These are phyloP conservation scores for Fusarium annulatum DNA, from an alignment of 2,329 filamentous ascomycete species.

Conservation along the genomic window DNA sequence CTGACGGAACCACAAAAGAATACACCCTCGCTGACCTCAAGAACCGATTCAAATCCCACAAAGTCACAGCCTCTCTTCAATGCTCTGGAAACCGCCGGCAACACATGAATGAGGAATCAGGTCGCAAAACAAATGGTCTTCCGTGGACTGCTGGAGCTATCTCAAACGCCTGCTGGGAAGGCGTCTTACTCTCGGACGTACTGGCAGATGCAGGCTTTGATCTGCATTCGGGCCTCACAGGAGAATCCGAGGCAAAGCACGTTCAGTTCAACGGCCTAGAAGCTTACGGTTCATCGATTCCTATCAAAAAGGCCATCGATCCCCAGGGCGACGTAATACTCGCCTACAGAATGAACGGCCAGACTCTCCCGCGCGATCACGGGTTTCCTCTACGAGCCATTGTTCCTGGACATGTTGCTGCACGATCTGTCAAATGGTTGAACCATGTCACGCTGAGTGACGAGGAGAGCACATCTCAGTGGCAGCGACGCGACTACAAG, in stretches of 20 bases:
- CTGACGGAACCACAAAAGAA: conserved; percentile 62
- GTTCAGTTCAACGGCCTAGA: conserved; percentile 69
- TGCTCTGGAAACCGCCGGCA: conserved; percentile 70
- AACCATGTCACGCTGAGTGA: conserved; percentile 71
- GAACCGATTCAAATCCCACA: conserved; percentile 60
- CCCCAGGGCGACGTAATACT: conserved; percentile 72
- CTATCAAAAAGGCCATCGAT: conserved; percentile 67
- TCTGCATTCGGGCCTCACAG: conserved; percentile 50
- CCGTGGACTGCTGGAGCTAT: conserved; percentile 71
- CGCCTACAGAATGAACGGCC: conserved; percentile 75
- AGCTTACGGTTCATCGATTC: conserved; percentile 71
- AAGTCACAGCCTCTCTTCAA: conserved; percentile 66
- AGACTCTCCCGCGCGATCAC: conserved; percentile 71
- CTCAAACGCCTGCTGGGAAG: conserved; percentile 69
- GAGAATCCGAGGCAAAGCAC: conserved; percentile 57
- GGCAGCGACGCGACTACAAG: conserved; percentile 76
- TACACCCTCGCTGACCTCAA: conserved; percentile 68
- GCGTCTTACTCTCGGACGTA: conserved; percentile 65
- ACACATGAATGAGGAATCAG: conserved; percentile 65
- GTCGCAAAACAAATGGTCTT: conserved; percentile 64
- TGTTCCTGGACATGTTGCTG: conserved; percentile 74
- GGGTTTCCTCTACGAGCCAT: conserved; percentile 72
- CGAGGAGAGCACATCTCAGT: conserved; percentile 73
- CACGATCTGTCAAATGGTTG: conserved; percentile 76
- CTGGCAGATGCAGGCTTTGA: conserved; percentile 66